These are phyloP conservation scores for Psilocybe cubensis DNA, from an alignment of 768 basidiomycete species.

Conservation along the genomic window DNA sequence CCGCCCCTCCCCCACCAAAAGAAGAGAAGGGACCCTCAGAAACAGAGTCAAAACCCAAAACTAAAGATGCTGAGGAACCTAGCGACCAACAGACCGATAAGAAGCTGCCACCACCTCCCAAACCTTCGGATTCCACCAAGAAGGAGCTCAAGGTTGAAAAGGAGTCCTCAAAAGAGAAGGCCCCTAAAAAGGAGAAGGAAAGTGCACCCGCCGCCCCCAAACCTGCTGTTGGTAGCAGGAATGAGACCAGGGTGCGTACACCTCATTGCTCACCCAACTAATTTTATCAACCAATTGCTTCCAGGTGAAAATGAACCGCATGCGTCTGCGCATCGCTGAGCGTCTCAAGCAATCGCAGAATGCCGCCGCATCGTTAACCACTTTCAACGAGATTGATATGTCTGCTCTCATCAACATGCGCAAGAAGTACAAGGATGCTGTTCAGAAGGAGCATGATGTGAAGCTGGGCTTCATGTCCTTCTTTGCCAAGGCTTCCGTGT, in stretches of 20 bases:
- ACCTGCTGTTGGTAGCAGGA: conserved; percentile 55
- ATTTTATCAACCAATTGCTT: background rate
- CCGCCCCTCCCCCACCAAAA: conserved; percentile 36
- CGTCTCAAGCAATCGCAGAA: conserved; percentile 99
- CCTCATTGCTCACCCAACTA: background rate
- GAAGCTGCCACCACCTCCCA: conserved; percentile 44
- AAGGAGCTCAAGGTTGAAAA: conserved; percentile 38
- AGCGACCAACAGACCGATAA: conserved; percentile 53
- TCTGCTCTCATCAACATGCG: conserved; percentile 93
- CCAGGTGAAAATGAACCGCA: conserved; percentile 97
- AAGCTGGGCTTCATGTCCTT: conserved; percentile 99
- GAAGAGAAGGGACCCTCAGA: conserved; percentile 30
- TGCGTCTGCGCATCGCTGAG: conserved; percentile 96
- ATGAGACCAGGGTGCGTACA: conserved; percentile 79
- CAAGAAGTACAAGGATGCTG: conserved; percentile 88
- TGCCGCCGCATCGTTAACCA: conserved; percentile 93
- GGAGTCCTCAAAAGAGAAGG: conserved; percentile 15
- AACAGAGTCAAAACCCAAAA: conserved; percentile 13
- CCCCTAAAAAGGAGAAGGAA: conserved; percentile 38
- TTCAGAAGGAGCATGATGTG: conserved; percentile 90
- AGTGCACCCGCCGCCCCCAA: conserved; percentile 27
- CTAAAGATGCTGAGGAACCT: conserved; percentile 45
- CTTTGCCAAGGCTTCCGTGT: conserved; percentile 83
- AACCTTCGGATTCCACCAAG: conserved; percentile 40
- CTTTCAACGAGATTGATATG: conserved; percentile 99